phyloP scores from a whole-genome alignment of 1,284 basidiomycete species.

The Anthracocystis panici-leucophaei region DNA sequence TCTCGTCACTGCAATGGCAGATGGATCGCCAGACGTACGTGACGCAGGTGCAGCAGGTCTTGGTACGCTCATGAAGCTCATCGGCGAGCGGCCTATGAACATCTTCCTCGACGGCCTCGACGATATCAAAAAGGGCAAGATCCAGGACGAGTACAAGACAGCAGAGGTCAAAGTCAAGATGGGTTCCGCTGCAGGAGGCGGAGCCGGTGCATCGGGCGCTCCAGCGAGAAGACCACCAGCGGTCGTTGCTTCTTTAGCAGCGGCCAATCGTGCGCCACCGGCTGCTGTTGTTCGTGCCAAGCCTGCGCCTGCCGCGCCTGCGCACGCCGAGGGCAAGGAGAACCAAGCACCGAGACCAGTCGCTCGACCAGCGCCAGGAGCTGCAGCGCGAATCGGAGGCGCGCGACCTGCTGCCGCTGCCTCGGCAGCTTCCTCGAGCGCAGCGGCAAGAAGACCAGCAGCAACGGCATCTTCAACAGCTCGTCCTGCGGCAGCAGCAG shows the following conservation, averaged over 20 bases:
- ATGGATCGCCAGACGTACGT: conserved; percentile 89
- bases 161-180: conserved; percentile 61
- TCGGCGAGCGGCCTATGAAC: conserved; percentile 92
- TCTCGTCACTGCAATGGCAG: conserved; percentile 82
- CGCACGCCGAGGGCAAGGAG: conserved; percentile 32
- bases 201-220: conserved; percentile 21
- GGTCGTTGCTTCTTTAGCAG: conserved; percentile 20
- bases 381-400: conserved; percentile 19
- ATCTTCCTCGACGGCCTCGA: conserved; percentile 87
- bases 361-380: conserved; percentile 22
- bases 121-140: conserved; percentile 90
- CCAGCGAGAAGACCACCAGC: conserved; percentile 29
- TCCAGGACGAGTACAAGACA: conserved; percentile 85
- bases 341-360: conserved; percentile 45
- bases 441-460: conserved; percentile 72
- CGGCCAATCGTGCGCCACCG: conserved; percentile 34
- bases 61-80: conserved; percentile 95
- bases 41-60: conserved; percentile 88
- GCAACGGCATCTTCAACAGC: conserved; percentile 69
- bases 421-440: conserved; percentile 21
- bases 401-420: conserved; percentile 31
- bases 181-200: conserved; percentile 29
- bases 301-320: conserved; percentile 24
- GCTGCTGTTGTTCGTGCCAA: conserved; percentile 30
- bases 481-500: conserved; percentile 70